Evolutionary conservation across 768 basidiomycete genomes (phyloP), one percentile per base, ranked within the genome.

Genomic region (Suillus subalutaceus): DNA sequence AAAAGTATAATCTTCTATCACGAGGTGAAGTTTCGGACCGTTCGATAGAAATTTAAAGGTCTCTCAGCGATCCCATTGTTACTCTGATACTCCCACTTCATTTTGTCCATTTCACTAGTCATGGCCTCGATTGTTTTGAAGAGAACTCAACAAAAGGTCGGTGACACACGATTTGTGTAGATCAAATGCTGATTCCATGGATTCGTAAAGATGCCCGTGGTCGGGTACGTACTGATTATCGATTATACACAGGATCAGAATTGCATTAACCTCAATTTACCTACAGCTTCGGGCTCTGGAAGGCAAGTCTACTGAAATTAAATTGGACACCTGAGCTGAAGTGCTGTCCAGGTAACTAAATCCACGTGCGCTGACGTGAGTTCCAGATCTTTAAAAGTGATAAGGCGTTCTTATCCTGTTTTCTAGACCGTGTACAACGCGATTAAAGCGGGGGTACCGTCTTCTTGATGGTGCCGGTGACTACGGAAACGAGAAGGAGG

Each of bases 401-500:
- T 26, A 12, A 62, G 16, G 7, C 16, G 7, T 40, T 61, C 18
- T 63, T 30, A 43, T 43, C 26, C 0, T 30, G 18, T 20, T 59
- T 52, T 58, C 44, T 71, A 93, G 86, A 88, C 85, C 63, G 93
- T 96, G 61, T 94, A 94, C 82, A 80, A 89, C 65, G 93, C 94
- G 20, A 90, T 96, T 80, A 93, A 93, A 76, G 82, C 84, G 32
- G 94, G 94, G 95, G 0, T 95, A 94, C 75, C 88, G 94, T 67
- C 90, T 97, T 63, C 83, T 97, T 64, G 94, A 95, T 65, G 90
- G 92, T 67, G 93, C 93, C 40, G 87, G 88, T 69, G 92, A 93
- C 79, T 95, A 94, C 75, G 94, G 91, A 9, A 96, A 97, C 69
- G 95, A 97, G 79, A 91, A 89, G 72, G 88, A 94, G 40, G 90